These are phyloP conservation scores for Melastoma candidum DNA, from an alignment of 441 rosid genomes.

Conservation along the genomic window DNA sequence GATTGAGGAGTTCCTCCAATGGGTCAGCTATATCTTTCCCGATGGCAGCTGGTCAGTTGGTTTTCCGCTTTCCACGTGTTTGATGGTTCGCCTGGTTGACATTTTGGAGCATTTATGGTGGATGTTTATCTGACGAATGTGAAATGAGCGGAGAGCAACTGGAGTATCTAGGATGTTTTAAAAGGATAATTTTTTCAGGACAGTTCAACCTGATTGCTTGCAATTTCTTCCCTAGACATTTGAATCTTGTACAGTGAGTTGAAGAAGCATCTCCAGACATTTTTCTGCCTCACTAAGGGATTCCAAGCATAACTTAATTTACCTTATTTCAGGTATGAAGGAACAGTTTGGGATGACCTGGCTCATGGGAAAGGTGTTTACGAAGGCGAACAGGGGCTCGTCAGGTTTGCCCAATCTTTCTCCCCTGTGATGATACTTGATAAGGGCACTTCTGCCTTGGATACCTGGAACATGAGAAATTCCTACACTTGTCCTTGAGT, in stretches of 20 bases:
- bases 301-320: not conserved
- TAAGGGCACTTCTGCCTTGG: not conserved
- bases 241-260: too few relatives aligned
- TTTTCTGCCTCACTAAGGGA: not conserved
- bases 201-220: too few relatives aligned
- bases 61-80: constrained; percentile 1
- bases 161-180: too few relatives aligned
- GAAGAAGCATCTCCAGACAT: too few relatives aligned
- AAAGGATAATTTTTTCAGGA: too few relatives aligned
- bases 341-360: constrained; percentile 88
- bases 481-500: too few relatives aligned
- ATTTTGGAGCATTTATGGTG: not conserved
- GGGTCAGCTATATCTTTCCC: constrained; percentile 90
- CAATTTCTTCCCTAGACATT: too few relatives aligned
- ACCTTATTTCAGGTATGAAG: constrained; percentile 57
- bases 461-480: too few relatives aligned
- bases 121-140: not conserved
- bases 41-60: constrained; percentile 76
- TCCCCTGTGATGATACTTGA: not conserved
- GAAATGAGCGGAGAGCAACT: too few relatives aligned
- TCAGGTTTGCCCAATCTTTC: constrained; percentile 38
- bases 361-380: constrained; percentile 96
- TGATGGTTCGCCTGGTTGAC: not conserved
- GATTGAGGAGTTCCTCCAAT: constrained; percentile 74
- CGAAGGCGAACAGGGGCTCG: constrained; percentile 59